Evolutionary conservation across 1,139 yeast genomes (phyloP).

Genomic region (Suhomyces bribrorum): DNA sequence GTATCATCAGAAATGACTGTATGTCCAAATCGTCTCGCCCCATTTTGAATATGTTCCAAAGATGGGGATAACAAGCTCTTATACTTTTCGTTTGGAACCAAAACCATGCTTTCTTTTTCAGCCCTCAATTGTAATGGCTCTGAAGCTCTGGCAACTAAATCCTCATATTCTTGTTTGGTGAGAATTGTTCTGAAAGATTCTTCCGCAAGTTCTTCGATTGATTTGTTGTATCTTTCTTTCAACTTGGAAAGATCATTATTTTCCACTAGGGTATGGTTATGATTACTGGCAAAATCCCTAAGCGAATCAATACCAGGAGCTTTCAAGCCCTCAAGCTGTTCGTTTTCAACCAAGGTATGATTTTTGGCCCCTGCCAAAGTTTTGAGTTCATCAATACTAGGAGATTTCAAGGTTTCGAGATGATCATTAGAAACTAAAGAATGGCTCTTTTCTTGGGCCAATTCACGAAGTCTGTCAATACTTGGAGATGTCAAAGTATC

Average conservation of each 20-base stretch:
- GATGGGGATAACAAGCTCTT: conserved; percentile 19
- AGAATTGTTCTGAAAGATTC: conserved; percentile 18
- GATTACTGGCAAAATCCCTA: conserved; percentile 11
- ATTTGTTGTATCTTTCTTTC: conserved; percentile 14
- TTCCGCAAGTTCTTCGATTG: conserved; percentile 18
- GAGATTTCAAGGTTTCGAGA: conserved; percentile 8
- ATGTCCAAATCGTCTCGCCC: conserved; percentile 17
- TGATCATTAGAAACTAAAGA: conserved; percentile 17
- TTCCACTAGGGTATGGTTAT: conserved; percentile 18
- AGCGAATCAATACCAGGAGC: conserved; percentile 14
- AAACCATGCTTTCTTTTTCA: conserved; percentile 13
- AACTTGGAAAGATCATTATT: conserved; percentile 14
- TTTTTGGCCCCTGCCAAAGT: conserved; percentile 12
- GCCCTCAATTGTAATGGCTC: conserved; percentile 27
- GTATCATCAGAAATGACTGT: conserved; percentile 17
- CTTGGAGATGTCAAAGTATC: conserved; percentile 15
- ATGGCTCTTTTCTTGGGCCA: conserved; percentile 18
- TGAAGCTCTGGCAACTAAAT: conserved; percentile 9
- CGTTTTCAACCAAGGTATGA: conserved; percentile 18
- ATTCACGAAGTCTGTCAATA: conserved; percentile 13
- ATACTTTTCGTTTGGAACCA: conserved; percentile 12
- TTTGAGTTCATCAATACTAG: conserved; percentile 16
- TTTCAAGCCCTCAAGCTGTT: conserved; percentile 19
- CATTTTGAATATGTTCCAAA: conserved; percentile 11
- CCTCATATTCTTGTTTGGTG: conserved; percentile 16